phyloP scores from a whole-genome alignment of 2,329 filamentous ascomycete species.

The Beauveria sp. region DNA sequence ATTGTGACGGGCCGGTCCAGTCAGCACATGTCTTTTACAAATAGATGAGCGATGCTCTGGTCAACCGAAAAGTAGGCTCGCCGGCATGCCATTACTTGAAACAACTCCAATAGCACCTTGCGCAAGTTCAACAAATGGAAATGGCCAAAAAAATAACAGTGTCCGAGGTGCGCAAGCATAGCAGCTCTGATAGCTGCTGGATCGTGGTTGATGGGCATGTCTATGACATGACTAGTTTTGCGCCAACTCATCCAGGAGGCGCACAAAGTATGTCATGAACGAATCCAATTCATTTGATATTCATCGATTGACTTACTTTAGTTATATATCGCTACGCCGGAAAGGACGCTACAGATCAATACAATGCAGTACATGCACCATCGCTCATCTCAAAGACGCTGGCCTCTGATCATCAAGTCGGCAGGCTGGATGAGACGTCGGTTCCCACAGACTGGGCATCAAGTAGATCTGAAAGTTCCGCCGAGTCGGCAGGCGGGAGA shows the following conservation, averaged over 20 bases:
- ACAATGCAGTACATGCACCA: constrained; percentile 17
- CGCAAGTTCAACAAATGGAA: neutral
- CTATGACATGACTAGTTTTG: constrained; percentile 41
- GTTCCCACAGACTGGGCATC: constrained; percentile 4
- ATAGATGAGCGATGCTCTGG: neutral
- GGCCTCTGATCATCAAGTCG: constrained; percentile 12
- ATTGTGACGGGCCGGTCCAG: neutral
- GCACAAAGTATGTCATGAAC: constrained; percentile 9
- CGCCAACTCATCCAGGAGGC: constrained; percentile 18
- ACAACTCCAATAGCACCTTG: neutral
- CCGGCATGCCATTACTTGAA: neutral
- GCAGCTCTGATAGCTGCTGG: constrained; percentile 46
- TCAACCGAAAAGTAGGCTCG: neutral
- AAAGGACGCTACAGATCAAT: constrained; percentile 18
- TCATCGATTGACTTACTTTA: neutral
- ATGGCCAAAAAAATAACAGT: constrained; percentile 25
- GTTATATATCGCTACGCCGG: constrained; percentile 21
- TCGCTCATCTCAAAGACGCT: constrained; percentile 17
- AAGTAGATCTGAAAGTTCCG: neutral
- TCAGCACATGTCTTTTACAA: neutral
- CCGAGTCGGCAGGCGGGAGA: neutral
- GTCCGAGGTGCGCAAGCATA: constrained; percentile 39
- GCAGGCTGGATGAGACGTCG: constrained; percentile 12
- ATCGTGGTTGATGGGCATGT: constrained; percentile 59
- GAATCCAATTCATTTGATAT: too few species aligned